phyloP scores from a whole-genome alignment of 2,329 filamentous ascomycete genomes.

The Colletotrichum higginsianum region DNA sequence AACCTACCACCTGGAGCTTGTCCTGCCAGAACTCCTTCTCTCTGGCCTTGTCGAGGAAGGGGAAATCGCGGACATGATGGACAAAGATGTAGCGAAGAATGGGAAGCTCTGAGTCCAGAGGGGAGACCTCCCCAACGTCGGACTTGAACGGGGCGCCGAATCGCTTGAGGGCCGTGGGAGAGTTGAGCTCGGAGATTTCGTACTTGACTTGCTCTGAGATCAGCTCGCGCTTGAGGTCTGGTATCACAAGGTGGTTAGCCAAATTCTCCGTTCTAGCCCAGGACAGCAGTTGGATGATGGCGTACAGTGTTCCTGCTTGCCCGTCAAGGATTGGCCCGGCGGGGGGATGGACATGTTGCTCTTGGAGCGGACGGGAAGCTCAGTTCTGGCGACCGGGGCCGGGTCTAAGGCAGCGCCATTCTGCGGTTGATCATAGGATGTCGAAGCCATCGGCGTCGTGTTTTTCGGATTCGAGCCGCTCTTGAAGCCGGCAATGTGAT shows the following conservation, averaged over 20 bases:
- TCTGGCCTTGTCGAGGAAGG: constrained; percentile 94
- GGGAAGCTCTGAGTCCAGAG: constrained; percentile 93
- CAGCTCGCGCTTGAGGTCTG: constrained; percentile 96
- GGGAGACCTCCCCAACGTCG: constrained; percentile 91
- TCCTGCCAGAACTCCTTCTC: constrained; percentile 99
- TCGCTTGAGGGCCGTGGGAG: constrained; percentile 91
- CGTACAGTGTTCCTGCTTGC: constrained; percentile 98
- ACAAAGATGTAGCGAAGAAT: constrained; percentile 98
- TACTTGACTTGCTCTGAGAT: constrained; percentile 89
- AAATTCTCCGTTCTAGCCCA: neutral
- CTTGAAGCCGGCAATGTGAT: constrained; percentile 13
- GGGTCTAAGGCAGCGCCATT: constrained; percentile 42
- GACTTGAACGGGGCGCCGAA: constrained; percentile 97
- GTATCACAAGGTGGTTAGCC: constrained; percentile 12
- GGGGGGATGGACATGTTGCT: constrained; percentile 52
- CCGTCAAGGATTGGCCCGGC: constrained; percentile 76
- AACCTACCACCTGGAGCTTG: constrained; percentile 90
- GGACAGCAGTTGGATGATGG: constrained; percentile 35
- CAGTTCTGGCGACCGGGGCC: constrained; percentile 22
- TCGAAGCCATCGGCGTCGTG: constrained; percentile 41
- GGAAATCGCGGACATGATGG: constrained; percentile 97
- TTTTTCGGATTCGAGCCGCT: constrained; percentile 1
- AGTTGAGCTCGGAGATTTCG: constrained; percentile 94
- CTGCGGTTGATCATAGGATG: constrained; percentile 35
- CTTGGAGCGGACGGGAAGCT: constrained; percentile 46